Conservation (phyloP, 176 grass and related monocot genomes). For the Poa pratensis region DNA sequence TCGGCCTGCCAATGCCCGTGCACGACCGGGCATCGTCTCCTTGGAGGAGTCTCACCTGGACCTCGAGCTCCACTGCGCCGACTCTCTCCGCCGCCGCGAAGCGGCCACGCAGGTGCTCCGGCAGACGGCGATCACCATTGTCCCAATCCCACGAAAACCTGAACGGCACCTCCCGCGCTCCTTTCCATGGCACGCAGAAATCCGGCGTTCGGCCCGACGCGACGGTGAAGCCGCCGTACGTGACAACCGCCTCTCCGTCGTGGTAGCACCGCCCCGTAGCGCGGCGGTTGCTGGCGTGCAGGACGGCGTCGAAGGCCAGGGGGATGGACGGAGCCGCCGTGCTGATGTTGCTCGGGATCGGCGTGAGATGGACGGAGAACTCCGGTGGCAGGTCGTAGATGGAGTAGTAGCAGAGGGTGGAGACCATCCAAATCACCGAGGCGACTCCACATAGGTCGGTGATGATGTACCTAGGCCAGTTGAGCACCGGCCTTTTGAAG, state of each 20-base stretch:
- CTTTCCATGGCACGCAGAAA: conserved; percentile 29
- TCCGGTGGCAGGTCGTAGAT: neutral
- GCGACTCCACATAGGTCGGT: neutral
- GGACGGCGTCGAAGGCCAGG: neutral
- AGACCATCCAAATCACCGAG: neutral
- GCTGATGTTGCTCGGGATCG: neutral
- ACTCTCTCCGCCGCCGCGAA: neutral
- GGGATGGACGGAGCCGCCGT: neutral
- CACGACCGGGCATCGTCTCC: neutral
- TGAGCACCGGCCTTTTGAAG: neutral
- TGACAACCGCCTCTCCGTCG: neutral
- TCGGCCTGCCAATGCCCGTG: neutral
- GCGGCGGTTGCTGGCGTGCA: conserved; percentile 45
- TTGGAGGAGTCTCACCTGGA: conserved; percentile 16
- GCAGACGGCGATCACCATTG: neutral
- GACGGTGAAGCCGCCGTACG: conserved; percentile 35
- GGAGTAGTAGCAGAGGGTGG: neutral
- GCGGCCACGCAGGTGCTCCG: neutral
- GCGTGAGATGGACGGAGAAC: conserved; percentile 6
- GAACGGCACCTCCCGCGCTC: conserved; percentile 10
- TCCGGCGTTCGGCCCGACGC: neutral
- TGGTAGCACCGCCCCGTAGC: conserved; percentile 28
- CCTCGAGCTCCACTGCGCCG: conserved; percentile 35
- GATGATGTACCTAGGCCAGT: conserved; percentile 14
- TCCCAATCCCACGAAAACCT: conserved; percentile 13